Evolutionary conservation across 345 rosid species (phyloP).

Genomic region (Aurinia saxatilis): DNA sequence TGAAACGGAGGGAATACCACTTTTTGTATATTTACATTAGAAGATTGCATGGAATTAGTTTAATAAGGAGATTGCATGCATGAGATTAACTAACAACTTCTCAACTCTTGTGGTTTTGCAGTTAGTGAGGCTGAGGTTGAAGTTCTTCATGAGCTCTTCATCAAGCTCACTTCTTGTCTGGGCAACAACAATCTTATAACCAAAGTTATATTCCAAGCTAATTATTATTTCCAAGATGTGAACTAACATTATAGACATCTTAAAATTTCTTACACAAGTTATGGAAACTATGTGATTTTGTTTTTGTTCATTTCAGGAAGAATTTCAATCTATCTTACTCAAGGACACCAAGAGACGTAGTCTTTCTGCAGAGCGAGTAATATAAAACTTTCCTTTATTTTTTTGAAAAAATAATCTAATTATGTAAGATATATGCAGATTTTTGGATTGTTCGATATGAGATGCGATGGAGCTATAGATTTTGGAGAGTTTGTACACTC

Average conservation of each 20-base stretch:
- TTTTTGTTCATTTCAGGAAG: conserved; percentile 37
- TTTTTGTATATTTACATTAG: too few relatives aligned
- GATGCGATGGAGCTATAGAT: conserved; percentile 55
- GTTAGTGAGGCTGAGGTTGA: conserved; percentile 74
- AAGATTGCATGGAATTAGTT: background rate
- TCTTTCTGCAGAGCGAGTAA: conserved; percentile 53
- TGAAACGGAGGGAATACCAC: too few relatives aligned
- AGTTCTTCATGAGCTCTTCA: conserved; percentile 61
- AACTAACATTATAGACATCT: background rate
- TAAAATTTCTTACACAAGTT: background rate
- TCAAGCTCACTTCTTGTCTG: conserved; percentile 55
- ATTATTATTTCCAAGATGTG: background rate
- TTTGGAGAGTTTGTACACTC: conserved; percentile 72
- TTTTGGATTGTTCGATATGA: conserved; percentile 53
- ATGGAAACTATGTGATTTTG: background rate
- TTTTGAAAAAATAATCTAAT: too few relatives aligned
- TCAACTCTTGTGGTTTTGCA: conserved; percentile 20
- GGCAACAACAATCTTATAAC: conserved; percentile 44
- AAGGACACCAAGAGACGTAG: conserved; percentile 37
- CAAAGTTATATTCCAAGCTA: conserved; percentile 39
- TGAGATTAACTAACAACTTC: too few relatives aligned
- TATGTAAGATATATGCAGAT: conserved; percentile 34
- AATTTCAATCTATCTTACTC: conserved; percentile 45
- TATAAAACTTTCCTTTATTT: too few relatives aligned
- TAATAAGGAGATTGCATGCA: too few relatives aligned